Percentiles rank a stretch among this genome's conserved stretches.
phyloP scores from a whole-genome alignment of 2,329 filamentous ascomycete genomes.

The Fusarium anguioides region DNA sequence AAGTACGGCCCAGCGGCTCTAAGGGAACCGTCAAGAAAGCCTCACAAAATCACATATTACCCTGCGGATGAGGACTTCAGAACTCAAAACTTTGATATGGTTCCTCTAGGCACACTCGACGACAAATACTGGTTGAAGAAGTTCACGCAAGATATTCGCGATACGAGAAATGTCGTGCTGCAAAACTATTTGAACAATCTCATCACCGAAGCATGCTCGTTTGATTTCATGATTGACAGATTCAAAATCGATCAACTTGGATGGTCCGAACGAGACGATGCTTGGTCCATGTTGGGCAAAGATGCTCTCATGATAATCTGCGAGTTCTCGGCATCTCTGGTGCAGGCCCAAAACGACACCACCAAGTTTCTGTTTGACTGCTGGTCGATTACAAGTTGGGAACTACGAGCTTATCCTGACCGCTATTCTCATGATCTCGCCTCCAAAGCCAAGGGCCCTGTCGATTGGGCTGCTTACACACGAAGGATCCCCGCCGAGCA shows the following conservation, averaged over 20 bases:
- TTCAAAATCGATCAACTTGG: conserved; percentile 11
- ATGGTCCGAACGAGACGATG: conserved; percentile 3
- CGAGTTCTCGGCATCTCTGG: conserved; percentile 11
- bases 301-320: conserved; percentile 21
- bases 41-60: conserved; percentile 35
- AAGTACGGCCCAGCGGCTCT: conserved; percentile 44
- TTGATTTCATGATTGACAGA: conserved; percentile 24
- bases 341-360: not conserved
- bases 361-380: not conserved
- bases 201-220: conserved; percentile 29
- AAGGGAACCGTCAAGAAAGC: conserved; percentile 23
- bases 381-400: not conserved
- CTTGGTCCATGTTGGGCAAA: not conserved
- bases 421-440: not conserved
- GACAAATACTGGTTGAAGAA: conserved; percentile 10
- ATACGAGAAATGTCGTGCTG: conserved; percentile 5
- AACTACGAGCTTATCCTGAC: conserved; percentile 7
- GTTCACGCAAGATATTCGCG: not conserved
- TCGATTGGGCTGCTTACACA: not conserved
- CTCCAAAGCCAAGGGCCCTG: not conserved
- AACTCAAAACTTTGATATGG: not conserved
- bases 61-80: not conserved
- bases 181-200: conserved; percentile 32
- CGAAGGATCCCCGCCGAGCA: not conserved
- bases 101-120: not conserved